Conservation (phyloP, 2,329 filamentous ascomycete genomes). For the Xylaria sp. region DNA sequence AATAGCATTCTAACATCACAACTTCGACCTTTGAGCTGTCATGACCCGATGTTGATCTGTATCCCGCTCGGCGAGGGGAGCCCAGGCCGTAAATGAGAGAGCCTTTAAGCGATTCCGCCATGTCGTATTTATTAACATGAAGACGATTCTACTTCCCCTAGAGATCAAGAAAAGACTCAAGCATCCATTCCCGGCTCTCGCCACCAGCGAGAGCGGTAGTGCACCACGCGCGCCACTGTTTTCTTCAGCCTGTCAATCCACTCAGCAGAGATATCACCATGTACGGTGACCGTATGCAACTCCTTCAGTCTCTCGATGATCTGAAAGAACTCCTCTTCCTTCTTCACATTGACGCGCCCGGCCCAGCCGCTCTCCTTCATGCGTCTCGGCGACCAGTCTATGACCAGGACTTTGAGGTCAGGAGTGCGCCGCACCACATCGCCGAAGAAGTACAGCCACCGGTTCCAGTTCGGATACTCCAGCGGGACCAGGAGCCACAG, state of each 20-base stretch:
- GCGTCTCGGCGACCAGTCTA: slow-evolving; percentile 50
- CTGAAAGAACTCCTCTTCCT: slow-evolving; percentile 45
- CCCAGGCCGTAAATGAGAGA: background rate
- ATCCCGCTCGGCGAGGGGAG: background rate
- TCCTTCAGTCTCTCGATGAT: slow-evolving; percentile 33
- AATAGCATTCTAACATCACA: background rate
- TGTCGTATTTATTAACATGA: background rate
- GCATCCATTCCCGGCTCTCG: slow-evolving; percentile 41
- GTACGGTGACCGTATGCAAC: slow-evolving; percentile 39
- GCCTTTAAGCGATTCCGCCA: background rate
- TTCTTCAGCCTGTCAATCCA: slow-evolving; percentile 41
- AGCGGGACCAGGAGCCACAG: slow-evolving; percentile 9
- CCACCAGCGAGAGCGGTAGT: slow-evolving; percentile 45
- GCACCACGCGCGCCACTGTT: slow-evolving; percentile 33
- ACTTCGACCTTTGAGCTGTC: no score
- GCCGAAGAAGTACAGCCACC: slow-evolving; percentile 47
- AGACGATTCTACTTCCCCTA: background rate
- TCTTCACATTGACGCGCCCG: slow-evolving; percentile 38
- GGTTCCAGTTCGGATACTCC: slow-evolving; percentile 50
- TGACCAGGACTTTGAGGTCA: slow-evolving; percentile 41
- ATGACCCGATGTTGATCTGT: no score
- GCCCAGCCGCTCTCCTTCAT: slow-evolving; percentile 29
- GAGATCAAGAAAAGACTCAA: background rate
- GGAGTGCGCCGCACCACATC: slow-evolving; percentile 37
- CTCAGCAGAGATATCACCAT: slow-evolving; percentile 40